Base-by-base conservation (phyloP, 257 asterid species). In the Gentiana straminea region DNA sequence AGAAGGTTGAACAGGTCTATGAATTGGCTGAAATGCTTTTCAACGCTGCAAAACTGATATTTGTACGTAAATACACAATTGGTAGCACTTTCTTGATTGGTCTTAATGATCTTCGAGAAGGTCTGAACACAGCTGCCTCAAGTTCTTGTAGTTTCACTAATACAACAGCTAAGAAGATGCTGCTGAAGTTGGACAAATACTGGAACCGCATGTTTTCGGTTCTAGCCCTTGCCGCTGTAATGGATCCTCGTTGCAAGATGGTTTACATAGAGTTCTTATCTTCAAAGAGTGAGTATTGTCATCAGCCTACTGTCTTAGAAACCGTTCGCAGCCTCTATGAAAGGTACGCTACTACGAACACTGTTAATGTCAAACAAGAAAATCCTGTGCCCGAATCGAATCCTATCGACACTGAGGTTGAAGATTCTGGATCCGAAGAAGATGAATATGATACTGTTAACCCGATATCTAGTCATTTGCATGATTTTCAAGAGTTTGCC, bases 201-300 rank as follows among this genome's bases (percentile, higher is more conserved):
- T 68, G 68, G 72, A 66, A 54, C 46, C 35, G 51, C 13, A 46
- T 52, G 54, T 69, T 59, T 55, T 38, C 59, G 61, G 59, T 65
- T 8, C 54, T 73, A 60, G 54, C 75, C 38, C 4, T 73, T 36
- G 69, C 70, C 33, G 37, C 69, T 1, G 62, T 68, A 8, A 52
- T 73, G 66, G 79, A 73, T 65, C 75, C 79, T 33, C 64, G 75
- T 5, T 68, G 59, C 44, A 68, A 73, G 57, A 59, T 68, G 72
- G 59, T 49, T 46, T 64, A 64, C 51, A 52, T 64, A 12, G 63
- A 68, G n/a, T 43, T 51, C 41, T 58, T 52, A 8, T 58, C 49
- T 5, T 24, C 50, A 8, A 69, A 69, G 49, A 32, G 38, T 51
- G 55, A 57, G 12, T 43, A 13, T 12, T 37, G 64, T 12, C 44